Percentiles rank a stretch among this genome's conserved stretches.
phyloP scores from a whole-genome alignment of 441 rosid species.

The Daphne laureola region DNA sequence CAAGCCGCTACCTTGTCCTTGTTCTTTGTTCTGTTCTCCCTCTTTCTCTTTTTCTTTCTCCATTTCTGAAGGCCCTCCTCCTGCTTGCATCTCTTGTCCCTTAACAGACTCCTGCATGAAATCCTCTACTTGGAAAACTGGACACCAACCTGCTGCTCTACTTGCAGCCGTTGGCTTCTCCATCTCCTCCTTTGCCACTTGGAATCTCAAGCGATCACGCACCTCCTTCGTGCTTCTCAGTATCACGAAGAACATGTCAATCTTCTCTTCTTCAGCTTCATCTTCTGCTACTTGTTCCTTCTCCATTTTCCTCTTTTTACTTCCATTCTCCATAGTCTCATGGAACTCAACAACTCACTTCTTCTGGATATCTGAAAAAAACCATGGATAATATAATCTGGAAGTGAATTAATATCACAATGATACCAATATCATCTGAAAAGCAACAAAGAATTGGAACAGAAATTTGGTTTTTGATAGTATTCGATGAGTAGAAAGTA shows the following conservation, averaged over 20 bases:
- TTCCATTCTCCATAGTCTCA: slow-evolving; percentile 26
- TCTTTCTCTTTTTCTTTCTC: slow-evolving; percentile 11
- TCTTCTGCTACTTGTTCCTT: slow-evolving; percentile 16
- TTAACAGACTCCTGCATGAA: slow-evolving; percentile 20
- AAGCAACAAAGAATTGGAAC: too few relatives aligned
- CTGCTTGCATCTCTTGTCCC: slow-evolving; percentile 4
- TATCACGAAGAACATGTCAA: slow-evolving; percentile 58
- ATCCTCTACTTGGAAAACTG: slow-evolving; percentile 43
- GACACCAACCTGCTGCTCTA: slow-evolving; percentile 27
- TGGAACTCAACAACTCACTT: not conserved
- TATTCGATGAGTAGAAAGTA: not conserved
- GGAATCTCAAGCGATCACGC: slow-evolving; percentile 24
- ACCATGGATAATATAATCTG: not conserved
- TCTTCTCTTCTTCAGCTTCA: slow-evolving; percentile 35
- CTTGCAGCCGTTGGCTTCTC: not conserved
- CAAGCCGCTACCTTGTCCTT: slow-evolving; percentile 21
- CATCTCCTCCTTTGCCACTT: slow-evolving; percentile 15
- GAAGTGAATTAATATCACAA: not conserved
- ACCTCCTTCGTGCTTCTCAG: slow-evolving; percentile 40
- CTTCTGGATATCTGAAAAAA: not conserved
- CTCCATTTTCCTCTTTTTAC: slow-evolving; percentile 36
- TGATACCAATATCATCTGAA: not conserved
- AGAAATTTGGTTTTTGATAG: slow-evolving; percentile 4
- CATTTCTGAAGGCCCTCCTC: slow-evolving; percentile 21
- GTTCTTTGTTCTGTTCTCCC: slow-evolving; percentile 11